phyloP scores from a whole-genome alignment of 2,329 filamentous ascomycete genomes.

The Rhexocercosporidium sp. region DNA sequence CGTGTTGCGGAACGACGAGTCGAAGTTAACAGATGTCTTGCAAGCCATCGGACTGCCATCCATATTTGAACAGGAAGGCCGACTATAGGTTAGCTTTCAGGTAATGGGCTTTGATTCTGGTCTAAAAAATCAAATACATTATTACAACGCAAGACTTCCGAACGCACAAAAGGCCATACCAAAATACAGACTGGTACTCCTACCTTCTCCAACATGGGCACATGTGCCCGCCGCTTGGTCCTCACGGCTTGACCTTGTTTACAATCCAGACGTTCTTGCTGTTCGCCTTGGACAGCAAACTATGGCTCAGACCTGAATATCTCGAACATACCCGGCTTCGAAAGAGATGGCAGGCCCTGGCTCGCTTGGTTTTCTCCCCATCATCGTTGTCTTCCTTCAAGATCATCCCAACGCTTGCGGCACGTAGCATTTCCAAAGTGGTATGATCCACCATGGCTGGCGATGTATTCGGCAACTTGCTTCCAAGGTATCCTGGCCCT shows the following conservation, averaged over 20 bases:
- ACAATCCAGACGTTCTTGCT: not conserved
- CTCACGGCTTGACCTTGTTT: too few species aligned
- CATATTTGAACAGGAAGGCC: constrained; percentile 10
- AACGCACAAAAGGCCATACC: not conserved
- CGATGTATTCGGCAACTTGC: constrained; percentile 59
- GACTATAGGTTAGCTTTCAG: not conserved
- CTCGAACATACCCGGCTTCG: not conserved
- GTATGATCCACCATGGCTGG: constrained; percentile 58
- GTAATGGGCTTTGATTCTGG: not conserved
- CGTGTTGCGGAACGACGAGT: constrained; percentile 50
- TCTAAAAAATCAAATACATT: not conserved
- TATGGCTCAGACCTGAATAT: too few species aligned
- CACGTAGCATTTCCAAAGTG: constrained; percentile 64
- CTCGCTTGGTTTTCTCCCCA: too few species aligned
- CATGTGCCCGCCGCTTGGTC: not conserved
- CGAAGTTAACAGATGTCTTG: constrained; percentile 49
- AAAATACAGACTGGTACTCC: not conserved
- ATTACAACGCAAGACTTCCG: not conserved
- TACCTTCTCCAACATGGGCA: not conserved
- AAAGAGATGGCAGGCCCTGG: too few species aligned
- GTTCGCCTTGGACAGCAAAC: not conserved
- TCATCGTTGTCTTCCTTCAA: constrained; percentile 24
- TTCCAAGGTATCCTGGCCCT: constrained; percentile 60
- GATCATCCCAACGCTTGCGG: constrained; percentile 60
- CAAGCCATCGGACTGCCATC: constrained; percentile 36